Percentiles rank a stretch among this genome's conserved stretches.
Conservation (phyloP, 1,139 yeast species). For the Blastobotrys proliferans region DNA sequence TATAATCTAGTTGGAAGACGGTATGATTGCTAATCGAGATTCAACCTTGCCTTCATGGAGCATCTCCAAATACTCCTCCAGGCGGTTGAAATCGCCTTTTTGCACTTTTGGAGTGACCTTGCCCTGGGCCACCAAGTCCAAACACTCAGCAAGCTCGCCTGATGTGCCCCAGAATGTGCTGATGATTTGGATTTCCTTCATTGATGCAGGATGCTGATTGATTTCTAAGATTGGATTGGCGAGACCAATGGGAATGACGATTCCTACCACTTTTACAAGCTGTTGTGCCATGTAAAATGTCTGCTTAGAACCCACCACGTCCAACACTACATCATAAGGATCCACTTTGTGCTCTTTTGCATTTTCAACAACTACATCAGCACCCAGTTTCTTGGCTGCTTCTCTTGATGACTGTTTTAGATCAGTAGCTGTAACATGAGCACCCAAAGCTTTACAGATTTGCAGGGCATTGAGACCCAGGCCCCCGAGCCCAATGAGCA, state of each 20-base stretch:
- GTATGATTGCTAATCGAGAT: conserved; percentile 44
- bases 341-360: conserved; percentile 38
- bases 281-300: conserved; percentile 29
- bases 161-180: conserved; percentile 49
- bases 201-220: conserved; percentile 33
- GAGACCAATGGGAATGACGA: conserved; percentile 44
- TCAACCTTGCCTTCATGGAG: conserved; percentile 41
- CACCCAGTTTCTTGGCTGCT: conserved; percentile 41
- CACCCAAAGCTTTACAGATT: conserved; percentile 42
- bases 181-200: conserved; percentile 42
- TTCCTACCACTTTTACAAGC: conserved; percentile 41
- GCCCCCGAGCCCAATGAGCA: conserved; percentile 50
- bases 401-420: conserved; percentile 35
- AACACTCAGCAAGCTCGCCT: conserved; percentile 43
- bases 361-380: conserved; percentile 40
- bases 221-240: conserved; percentile 38
- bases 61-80: conserved; percentile 39
- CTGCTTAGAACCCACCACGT: conserved; percentile 44
- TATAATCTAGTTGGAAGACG: too few relatives aligned
- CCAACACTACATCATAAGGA: conserved; percentile 38
- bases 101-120: conserved; percentile 41
- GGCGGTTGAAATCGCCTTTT: conserved; percentile 36
- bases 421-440: conserved; percentile 43
- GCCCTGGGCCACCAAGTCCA: conserved; percentile 45
- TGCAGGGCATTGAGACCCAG: conserved; percentile 50